A percentile compares a stretch with the other conserved stretches of the same genome.
Evolutionary conservation across 345 rosid species (phyloP).

Genomic region (Bruguiera parviflora): DNA sequence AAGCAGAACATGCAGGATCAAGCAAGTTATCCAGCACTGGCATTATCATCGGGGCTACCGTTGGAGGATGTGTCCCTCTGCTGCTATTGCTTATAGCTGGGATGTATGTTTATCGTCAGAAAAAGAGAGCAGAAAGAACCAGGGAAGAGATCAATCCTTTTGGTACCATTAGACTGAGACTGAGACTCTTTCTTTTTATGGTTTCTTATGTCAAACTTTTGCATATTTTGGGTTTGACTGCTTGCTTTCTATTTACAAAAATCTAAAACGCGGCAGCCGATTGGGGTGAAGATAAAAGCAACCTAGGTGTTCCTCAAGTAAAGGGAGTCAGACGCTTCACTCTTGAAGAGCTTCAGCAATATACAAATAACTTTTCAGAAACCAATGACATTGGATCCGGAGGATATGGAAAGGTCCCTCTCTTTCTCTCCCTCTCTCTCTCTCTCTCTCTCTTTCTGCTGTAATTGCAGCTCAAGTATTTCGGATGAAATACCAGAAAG

Average conservation of each 20-base stretch:
- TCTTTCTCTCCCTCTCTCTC: background rate
- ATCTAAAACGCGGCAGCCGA: constrained; percentile 74
- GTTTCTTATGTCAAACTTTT: too few species aligned
- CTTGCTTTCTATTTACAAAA: constrained; percentile 17
- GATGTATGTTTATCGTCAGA: constrained; percentile 65
- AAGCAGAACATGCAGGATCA: constrained; percentile 23
- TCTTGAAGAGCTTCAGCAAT: constrained; percentile 55
- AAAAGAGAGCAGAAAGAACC: constrained; percentile 67
- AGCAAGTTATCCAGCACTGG: constrained; percentile 41
- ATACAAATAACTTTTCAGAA: constrained; percentile 62
- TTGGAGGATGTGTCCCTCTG: constrained; percentile 51
- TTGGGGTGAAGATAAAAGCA: constrained; percentile 59
- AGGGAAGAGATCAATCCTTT: constrained; percentile 58
- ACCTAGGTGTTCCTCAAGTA: constrained; percentile 57
- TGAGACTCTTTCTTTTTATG: too few species aligned
- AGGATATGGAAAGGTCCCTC: constrained; percentile 79
- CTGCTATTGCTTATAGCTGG: constrained; percentile 56
- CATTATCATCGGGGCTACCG: constrained; percentile 65
- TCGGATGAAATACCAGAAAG: too few species aligned
- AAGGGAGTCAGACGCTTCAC: constrained; percentile 74
- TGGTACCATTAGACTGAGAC: constrained; percentile 34
- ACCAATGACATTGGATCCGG: constrained; percentile 73
- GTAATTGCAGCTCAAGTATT: too few species aligned
- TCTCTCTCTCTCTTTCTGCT: too few species aligned
- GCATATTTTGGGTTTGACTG: too few species aligned